Base-by-base conservation (phyloP, 2,329 filamentous ascomycete species). In the Pseudocercospora crystallina region DNA sequence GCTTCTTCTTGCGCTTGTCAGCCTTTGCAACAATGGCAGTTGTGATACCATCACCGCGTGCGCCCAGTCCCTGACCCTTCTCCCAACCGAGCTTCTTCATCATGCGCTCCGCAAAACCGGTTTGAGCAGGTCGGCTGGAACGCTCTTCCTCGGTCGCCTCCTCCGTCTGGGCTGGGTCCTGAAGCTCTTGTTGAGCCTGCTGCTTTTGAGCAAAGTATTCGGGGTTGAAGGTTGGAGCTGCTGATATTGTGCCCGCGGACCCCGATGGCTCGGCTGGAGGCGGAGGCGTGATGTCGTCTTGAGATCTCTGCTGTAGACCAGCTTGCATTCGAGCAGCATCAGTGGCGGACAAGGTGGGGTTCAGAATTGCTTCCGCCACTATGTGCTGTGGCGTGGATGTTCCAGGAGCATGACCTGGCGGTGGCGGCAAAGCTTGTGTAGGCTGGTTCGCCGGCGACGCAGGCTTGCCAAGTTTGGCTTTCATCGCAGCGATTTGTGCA, bases 71-170 rank as follows among this genome's bases (percentile, higher is more conserved):
- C 56, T 86, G 81, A 17, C 94, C 94, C 64, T 91, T 86, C 32
- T 84, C 86, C 89, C 91, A 97, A 48, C 94, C 94, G 72, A 96
- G 94, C 68, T 96, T 97, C 54, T 83, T 81, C 83, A 99, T 90
- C 49, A 97, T 81, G 31, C 90, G 86, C 59, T 90, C 83, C 0
- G 90, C 94, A 69, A 96, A 96, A 44, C 86, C 88, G 58, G 84
- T 81, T 69, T 95, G 88, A 12, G 90, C 89, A 0, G 90, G 90
- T 2, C 85, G 83, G 49, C 76, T 81, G 36, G 85, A 85, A 33
- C 82, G 81, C 30, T 65, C 65, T 14, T 64, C 61, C 20, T 26
- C 20, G 7, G 20, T 4, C 20, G 31, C 69, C 64, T 51, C 34
- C 11, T 13, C 26, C 8, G 31, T n/a, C 20, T 34, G 20, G 20